These are phyloP conservation scores for Diaporthe citriasiana DNA, from an alignment of 2,329 filamentous ascomycete species.

Conservation along the genomic window DNA sequence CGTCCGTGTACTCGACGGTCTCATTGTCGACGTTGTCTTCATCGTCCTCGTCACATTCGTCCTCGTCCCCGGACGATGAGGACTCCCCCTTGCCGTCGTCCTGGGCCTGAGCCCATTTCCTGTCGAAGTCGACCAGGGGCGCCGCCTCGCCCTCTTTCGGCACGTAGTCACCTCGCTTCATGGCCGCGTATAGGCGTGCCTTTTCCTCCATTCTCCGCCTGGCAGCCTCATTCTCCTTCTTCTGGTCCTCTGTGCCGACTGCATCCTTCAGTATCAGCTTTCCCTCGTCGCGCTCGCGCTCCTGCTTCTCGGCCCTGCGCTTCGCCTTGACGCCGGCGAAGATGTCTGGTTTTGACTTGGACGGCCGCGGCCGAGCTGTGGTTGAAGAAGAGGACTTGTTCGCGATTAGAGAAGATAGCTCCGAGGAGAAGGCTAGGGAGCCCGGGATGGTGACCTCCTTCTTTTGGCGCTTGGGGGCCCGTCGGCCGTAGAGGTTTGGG, in stretches of 20 bases:
- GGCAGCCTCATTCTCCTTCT: constrained; percentile 77
- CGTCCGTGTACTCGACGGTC: constrained; percentile 89
- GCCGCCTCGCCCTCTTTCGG: constrained; percentile 74
- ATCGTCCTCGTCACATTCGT: constrained; percentile 66
- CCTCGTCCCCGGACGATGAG: constrained; percentile 54
- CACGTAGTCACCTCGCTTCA: constrained; percentile 92
- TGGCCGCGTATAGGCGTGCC: constrained; percentile 85
- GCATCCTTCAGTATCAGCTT: constrained; percentile 65
- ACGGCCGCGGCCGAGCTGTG: constrained; percentile 66
- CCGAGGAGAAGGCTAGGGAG: constrained; percentile 88
- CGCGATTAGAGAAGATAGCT: constrained; percentile 84
- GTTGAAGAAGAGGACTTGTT: constrained; percentile 53
- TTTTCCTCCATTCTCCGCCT: constrained; percentile 92
- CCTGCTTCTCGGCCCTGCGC: constrained; percentile 68
- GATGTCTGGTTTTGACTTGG: constrained; percentile 75
- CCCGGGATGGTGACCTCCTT: constrained; percentile 79
- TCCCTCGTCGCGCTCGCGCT: constrained; percentile 68
- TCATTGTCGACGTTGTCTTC: constrained; percentile 65
- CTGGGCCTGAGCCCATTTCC: constrained; percentile 88
- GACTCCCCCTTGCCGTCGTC: constrained; percentile 56
- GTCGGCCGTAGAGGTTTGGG: constrained; percentile 82
- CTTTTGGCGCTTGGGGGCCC: constrained; percentile 76
- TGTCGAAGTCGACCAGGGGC: constrained; percentile 91
- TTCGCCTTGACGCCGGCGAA: constrained; percentile 68
- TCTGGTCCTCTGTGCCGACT: constrained; percentile 71